Percentiles rank a stretch among this genome's conserved stretches.
phyloP scores from a whole-genome alignment of 1,284 basidiomycete genomes.

The Sporisorium scitamineum region DNA sequence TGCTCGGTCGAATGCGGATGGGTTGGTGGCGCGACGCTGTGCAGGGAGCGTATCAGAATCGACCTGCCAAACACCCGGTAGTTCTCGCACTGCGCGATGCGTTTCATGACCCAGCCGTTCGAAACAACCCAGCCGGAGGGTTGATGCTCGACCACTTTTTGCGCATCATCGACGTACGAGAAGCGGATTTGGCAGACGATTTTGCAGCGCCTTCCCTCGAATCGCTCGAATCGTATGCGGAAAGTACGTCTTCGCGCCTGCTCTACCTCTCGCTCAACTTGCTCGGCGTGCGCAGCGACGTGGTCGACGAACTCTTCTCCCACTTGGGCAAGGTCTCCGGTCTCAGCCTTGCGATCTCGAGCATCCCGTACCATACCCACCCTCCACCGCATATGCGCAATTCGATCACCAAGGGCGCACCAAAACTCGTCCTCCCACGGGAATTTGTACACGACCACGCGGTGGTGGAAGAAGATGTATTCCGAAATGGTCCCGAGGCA shows the following conservation, averaged over 20 bases:
- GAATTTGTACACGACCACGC: slow-evolving; percentile 84
- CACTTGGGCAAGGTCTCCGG: slow-evolving; percentile 68
- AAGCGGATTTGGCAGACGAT: slow-evolving; percentile 60
- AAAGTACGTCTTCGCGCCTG: slow-evolving; percentile 62
- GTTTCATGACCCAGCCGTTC: slow-evolving; percentile 60
- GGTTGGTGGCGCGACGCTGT: slow-evolving; percentile 68
- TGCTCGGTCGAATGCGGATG: slow-evolving; percentile 65
- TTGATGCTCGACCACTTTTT: slow-evolving; percentile 67
- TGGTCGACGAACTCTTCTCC: slow-evolving; percentile 63
- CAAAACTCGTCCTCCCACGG: slow-evolving; percentile 82
- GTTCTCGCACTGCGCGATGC: slow-evolving; percentile 60
- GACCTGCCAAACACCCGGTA: slow-evolving; percentile 63
- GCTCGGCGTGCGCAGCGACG: slow-evolving; percentile 45
- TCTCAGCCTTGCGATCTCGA: slow-evolving; percentile 51
- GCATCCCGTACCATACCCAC: slow-evolving; percentile 62
- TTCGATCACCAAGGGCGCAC: slow-evolving; percentile 69
- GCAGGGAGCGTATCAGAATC: slow-evolving; percentile 56
- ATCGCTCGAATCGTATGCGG: slow-evolving; percentile 61
- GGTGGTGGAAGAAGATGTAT: slow-evolving; percentile 87
- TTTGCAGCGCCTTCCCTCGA: slow-evolving; percentile 58
- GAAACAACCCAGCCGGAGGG: slow-evolving; percentile 45
- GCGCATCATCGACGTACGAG: slow-evolving; percentile 64
- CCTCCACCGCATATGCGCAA: slow-evolving; percentile 55
- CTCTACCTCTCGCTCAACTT: slow-evolving; percentile 63
- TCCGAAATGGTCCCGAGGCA: slow-evolving; percentile 78